These are phyloP conservation scores for Pontederia paniculata DNA, from an alignment of 176 grass and related monocot species.

Conservation along the genomic window DNA sequence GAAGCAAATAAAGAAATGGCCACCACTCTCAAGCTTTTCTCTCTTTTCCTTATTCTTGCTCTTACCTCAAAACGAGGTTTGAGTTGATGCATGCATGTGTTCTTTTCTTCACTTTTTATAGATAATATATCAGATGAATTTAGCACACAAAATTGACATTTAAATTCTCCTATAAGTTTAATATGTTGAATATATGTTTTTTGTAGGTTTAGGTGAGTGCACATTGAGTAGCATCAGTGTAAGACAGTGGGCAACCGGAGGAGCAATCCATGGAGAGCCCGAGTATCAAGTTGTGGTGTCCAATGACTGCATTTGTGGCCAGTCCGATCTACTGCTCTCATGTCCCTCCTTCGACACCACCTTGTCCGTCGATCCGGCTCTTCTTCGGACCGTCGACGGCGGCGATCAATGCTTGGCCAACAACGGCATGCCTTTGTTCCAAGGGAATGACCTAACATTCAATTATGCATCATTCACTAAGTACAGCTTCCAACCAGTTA, in stretches of 20 bases:
- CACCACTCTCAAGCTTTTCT: too few species aligned
- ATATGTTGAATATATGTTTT: too few species aligned
- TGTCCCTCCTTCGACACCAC: conserved; percentile 14
- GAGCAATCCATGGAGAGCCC: not conserved
- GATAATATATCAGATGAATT: too few species aligned
- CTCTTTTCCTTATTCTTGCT: too few species aligned
- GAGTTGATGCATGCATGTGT: too few species aligned
- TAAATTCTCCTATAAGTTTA: too few species aligned
- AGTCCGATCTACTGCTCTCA: not conserved
- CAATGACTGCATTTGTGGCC: conserved; percentile 1
- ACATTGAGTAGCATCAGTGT: not conserved
- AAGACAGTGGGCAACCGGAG: not conserved
- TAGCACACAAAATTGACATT: too few species aligned
- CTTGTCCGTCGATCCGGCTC: not conserved
- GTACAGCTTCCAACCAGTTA: not conserved
- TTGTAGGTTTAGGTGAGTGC: not conserved
- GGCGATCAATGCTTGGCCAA: not conserved
- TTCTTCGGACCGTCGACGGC: not conserved
- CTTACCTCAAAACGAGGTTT: too few species aligned
- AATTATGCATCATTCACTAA: not conserved
- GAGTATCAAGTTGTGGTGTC: not conserved
- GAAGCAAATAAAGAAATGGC: too few species aligned
- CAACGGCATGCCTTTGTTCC: not conserved
- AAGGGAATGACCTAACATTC: conserved; percentile 1
- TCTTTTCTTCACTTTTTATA: too few species aligned